Percentiles rank a stretch among this genome's conserved stretches.
phyloP scores from a whole-genome alignment of 2,329 filamentous ascomycete species.

The Dryadomyces quercus-mongolicae region DNA sequence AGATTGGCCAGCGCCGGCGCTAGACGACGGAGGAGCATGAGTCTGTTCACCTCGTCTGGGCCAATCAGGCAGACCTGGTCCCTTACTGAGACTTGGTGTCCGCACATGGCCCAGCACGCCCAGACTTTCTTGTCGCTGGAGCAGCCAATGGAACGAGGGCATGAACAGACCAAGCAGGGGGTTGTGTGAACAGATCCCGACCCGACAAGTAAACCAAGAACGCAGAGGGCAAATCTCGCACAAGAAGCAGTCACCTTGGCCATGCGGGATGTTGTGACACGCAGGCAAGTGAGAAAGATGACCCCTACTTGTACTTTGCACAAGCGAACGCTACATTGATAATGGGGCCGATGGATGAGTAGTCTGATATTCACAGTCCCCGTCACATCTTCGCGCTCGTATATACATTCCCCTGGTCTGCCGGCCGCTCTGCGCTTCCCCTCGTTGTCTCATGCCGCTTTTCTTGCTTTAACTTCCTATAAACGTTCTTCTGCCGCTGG shows the following conservation, averaged over 20 bases:
- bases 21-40: background rate
- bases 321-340: background rate
- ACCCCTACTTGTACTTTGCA: background rate
- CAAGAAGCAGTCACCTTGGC: background rate
- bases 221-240: background rate
- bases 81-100: background rate
- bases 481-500: slow-evolving; percentile 1
- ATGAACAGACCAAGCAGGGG: background rate
- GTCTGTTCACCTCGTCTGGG: background rate
- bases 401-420: background rate
- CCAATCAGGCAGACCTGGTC: background rate
- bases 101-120: background rate
- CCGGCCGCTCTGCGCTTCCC: background rate
- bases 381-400: background rate
- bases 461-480: background rate
- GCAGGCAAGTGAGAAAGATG: background rate
- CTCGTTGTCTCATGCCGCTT: background rate
- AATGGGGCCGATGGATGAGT: background rate
- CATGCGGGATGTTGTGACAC: background rate
- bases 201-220: background rate
- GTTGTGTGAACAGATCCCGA: background rate
- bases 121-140: background rate
- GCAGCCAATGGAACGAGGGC: slow-evolving; percentile 1
- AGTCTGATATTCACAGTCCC: background rate
- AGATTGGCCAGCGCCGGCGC: background rate